phyloP scores from a whole-genome alignment of 129 eudicot genomes.

The Pulicaria dysenterica region DNA sequence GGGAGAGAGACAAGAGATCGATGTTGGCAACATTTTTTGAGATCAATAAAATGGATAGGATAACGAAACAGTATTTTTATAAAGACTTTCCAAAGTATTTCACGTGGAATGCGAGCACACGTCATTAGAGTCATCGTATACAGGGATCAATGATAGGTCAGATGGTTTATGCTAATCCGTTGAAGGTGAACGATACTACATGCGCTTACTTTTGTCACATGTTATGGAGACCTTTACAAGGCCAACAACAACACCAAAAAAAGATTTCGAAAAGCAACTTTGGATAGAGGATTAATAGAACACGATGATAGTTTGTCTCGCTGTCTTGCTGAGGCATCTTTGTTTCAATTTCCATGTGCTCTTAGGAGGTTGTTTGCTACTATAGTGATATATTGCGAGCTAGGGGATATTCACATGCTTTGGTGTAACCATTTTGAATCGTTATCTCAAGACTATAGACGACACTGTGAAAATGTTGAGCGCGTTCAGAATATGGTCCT shows the following conservation, averaged over 20 bases:
- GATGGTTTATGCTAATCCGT: not conserved
- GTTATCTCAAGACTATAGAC: not conserved
- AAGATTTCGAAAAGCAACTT: conserved; percentile 21
- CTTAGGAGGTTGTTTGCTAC: conserved; percentile 8
- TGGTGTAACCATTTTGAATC: not conserved
- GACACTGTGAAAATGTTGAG: not conserved
- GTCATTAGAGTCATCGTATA: not conserved
- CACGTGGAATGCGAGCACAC: too few relatives aligned
- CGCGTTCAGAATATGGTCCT: not conserved
- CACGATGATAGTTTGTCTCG: not conserved
- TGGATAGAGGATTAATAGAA: conserved; percentile 17
- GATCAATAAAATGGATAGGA: too few relatives aligned
- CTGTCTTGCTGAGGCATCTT: conserved; percentile 22
- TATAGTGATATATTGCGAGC: conserved; percentile 10
- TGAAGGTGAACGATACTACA: not conserved
- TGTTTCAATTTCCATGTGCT: conserved; percentile 21
- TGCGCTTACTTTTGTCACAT: conserved; percentile 11
- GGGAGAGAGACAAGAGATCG: not conserved
- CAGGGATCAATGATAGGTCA: not conserved
- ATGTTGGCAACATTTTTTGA: too few relatives aligned
- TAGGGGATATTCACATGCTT: not conserved
- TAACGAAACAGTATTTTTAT: too few relatives aligned
- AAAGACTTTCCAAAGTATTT: too few relatives aligned
- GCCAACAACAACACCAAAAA: not conserved
- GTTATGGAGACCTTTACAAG: not conserved